Conservation (phyloP, 257 asterid genomes). For the Capsicum baccatum region DNA sequence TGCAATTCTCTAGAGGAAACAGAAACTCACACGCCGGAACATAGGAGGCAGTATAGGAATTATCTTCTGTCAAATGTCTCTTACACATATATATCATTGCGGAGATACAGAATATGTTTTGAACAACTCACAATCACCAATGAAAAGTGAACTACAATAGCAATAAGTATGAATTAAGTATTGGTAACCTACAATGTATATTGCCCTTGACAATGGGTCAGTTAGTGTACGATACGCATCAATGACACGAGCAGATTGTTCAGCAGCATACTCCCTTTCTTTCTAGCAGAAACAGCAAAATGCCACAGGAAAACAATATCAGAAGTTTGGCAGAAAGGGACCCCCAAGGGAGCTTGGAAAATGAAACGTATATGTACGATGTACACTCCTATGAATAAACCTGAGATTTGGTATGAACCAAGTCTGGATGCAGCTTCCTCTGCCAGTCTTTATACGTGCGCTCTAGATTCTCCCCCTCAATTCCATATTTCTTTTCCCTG, state of each 20-base stretch:
- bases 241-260: slow-evolving; percentile 88
- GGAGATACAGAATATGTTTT: background rate
- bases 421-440: slow-evolving; percentile 97
- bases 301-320: slow-evolving; percentile 15
- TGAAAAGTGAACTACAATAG: background rate
- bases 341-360: background rate
- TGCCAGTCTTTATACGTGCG: slow-evolving; percentile 93
- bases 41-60: background rate
- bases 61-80: background rate
- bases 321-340: background rate
- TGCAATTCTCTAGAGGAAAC: background rate
- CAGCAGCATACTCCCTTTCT: slow-evolving; percentile 94
- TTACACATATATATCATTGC: background rate
- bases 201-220: slow-evolving; percentile 78
- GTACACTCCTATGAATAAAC: slow-evolving; percentile 37
- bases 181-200: slow-evolving; percentile 67
- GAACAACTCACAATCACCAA: background rate
- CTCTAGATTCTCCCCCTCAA: slow-evolving; percentile 65
- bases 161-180: slow-evolving; percentile 15
- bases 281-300: slow-evolving; percentile 49
- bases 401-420: slow-evolving; percentile 88
- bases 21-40: background rate
- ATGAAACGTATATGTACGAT: background rate
- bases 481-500: slow-evolving; percentile 66
- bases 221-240: slow-evolving; percentile 87